phyloP scores from a whole-genome alignment of 441 rosid genomes.

The Caryocar brasiliense region DNA sequence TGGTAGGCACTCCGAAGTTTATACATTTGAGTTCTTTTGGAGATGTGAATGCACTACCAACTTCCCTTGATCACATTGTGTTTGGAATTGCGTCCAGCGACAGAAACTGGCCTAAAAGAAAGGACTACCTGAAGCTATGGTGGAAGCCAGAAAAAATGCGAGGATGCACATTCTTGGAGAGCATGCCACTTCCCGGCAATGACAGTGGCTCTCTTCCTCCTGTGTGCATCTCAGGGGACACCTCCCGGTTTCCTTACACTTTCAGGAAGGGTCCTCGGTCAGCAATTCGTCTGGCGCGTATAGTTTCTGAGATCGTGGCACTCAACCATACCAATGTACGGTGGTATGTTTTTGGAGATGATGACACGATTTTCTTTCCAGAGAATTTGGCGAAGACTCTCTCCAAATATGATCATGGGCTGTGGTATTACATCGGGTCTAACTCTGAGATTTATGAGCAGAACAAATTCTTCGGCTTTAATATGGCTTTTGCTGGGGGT shows the following conservation, averaged over 20 bases:
- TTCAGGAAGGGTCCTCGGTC: constrained; percentile 45
- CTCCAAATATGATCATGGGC: constrained; percentile 67
- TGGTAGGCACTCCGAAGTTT: constrained; percentile 25
- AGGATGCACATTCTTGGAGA: constrained; percentile 81
- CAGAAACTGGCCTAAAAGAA: constrained; percentile 47
- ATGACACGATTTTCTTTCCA: constrained; percentile 72
- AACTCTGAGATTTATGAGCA: constrained; percentile 64
- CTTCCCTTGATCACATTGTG: constrained; percentile 49
- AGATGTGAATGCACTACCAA: constrained; percentile 18
- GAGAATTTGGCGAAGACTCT: constrained; percentile 68
- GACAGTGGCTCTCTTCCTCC: constrained; percentile 42
- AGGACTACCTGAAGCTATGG: constrained; percentile 66
- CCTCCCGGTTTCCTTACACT: constrained; percentile 65
- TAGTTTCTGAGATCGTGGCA: constrained; percentile 54
- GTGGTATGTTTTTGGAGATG: constrained; percentile 92
- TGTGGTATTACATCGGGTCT: constrained; percentile 80
- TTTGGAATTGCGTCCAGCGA: constrained; percentile 63
- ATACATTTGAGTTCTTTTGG: constrained; percentile 11
- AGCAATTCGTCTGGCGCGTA: constrained; percentile 73
- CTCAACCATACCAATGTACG: constrained; percentile 46
- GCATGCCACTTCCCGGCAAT: constrained; percentile 15
- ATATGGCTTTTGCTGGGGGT: constrained; percentile 81
- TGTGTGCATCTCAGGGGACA: constrained; percentile 57
- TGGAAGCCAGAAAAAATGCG: constrained; percentile 55
- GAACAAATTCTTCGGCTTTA: constrained; percentile 49